Evolutionary conservation across 164 flowering plant genomes (phyloP).

Genomic region (Annona cherimola): DNA sequence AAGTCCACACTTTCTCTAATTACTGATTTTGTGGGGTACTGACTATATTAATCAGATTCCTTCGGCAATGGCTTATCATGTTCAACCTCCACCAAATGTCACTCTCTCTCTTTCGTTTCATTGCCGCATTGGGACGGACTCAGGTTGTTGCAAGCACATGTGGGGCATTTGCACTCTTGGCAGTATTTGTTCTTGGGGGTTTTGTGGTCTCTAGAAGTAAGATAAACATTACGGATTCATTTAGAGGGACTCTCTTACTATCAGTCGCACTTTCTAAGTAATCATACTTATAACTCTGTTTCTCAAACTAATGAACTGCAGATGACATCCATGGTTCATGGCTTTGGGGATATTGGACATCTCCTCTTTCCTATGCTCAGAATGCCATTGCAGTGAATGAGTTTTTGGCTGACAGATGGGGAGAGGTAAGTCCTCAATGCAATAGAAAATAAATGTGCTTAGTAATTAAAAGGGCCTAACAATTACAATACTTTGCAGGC

Average conservation of each 20-base stretch:
- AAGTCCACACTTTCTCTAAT: not conserved
- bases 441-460: not conserved
- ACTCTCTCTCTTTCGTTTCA: slow-evolving; percentile 45
- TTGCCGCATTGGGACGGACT: slow-evolving; percentile 51
- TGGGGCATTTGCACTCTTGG: slow-evolving; percentile 44
- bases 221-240: not conserved
- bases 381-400: slow-evolving; percentile 28
- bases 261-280: not conserved
- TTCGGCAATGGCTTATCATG: slow-evolving; percentile 47
- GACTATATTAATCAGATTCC: slow-evolving; percentile 30
- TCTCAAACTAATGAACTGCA: slow-evolving; percentile 3
- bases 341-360: slow-evolving; percentile 32
- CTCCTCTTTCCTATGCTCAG: slow-evolving; percentile 32
- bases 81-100: slow-evolving; percentile 48
- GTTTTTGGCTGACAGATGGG: slow-evolving; percentile 23
- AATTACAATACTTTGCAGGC: slow-evolving; percentile 12
- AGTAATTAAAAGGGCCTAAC: too few relatives aligned
- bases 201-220: slow-evolving; percentile 62
- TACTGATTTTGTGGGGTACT: not conserved
- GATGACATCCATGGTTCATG: slow-evolving; percentile 29
- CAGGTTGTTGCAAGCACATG: slow-evolving; percentile 50
- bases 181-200: slow-evolving; percentile 49
- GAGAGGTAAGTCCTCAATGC: slow-evolving; percentile 11
- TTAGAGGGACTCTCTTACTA: not conserved
- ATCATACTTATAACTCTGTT: not conserved